Evolutionary conservation across 2,329 filamentous ascomycete species (phyloP), one percentile per base, ranked within the genome.

Genomic region (Curvularia spicifera): DNA sequence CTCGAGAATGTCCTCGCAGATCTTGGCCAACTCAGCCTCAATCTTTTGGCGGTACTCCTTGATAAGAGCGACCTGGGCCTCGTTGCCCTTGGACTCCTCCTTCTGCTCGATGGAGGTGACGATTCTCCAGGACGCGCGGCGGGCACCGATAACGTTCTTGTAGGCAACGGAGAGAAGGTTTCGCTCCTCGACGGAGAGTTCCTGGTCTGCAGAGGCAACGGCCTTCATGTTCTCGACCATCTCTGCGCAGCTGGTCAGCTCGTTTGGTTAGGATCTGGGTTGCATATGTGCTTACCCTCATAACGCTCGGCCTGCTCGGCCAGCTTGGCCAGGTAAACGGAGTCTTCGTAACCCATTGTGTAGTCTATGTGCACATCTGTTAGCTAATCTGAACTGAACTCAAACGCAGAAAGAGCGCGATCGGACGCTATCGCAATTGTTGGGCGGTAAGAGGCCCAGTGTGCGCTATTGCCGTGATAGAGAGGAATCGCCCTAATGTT

Each of bases 171-270:
- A 97, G 64, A 97, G 88, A 67, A 97, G 91, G 84, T 97, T 97
- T 80, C 93, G 91, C 87, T 97, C 93, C 83, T 97, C 94, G 71
- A 97, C 93, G 66, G 81, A 83, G 59, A 85, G 81, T 76, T 85
- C 83, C 76, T 83, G 81, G 74, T 84, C 81, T 71, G 94, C 91
- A 71, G 91, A 93, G 75, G 94, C 94, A 76, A 97, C 94, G 71
- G 91, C 89, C 89, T 97, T 98, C 94, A 98, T 98, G 88, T 97
- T 97, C 86, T 97, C 93, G 71, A 98, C 94, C 94, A 98, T 97
- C 84, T 97, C 94, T 97, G 81, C 58, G 67, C 24, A 44, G 51
- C 35, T 24, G 29, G 55, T 74, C 60, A 74, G 68, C 52, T 50
- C 42, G 51, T 55, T 13, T 28, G 24, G 35, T 55, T 44, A 48